Percentiles rank a stretch among this genome's conserved stretches.
These are phyloP conservation scores for Salix arbutifolia DNA, from an alignment of 345 rosid genomes.

Conservation along the genomic window DNA sequence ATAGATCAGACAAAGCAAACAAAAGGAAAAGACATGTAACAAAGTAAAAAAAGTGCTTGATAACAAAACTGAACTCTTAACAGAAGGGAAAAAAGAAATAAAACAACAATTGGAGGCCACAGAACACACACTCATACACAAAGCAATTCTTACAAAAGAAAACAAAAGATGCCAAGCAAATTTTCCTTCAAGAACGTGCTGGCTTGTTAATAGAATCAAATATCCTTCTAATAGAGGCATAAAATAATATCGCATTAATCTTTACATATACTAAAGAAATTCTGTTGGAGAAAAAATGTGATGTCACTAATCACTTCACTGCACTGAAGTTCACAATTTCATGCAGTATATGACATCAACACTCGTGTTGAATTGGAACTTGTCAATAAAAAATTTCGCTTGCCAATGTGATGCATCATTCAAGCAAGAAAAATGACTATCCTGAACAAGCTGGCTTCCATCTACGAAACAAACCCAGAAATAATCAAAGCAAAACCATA, in stretches of 20 bases:
- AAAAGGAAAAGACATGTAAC: not conserved
- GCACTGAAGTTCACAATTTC: not conserved
- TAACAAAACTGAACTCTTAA: not conserved
- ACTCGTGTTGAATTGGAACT: not conserved
- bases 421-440: not conserved
- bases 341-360: not conserved
- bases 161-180: not conserved
- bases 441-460: not conserved
- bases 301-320: not conserved
- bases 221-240: not conserved
- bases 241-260: not conserved
- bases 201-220: not conserved
- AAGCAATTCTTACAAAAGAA: not conserved
- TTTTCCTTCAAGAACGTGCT: not conserved
- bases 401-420: not conserved
- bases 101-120: not conserved
- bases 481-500: not conserved
- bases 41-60: not conserved
- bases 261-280: not conserved
- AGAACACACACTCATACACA: not conserved
- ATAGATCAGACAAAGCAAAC: conserved; percentile 12
- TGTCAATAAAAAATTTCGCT: not conserved
- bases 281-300: not conserved
- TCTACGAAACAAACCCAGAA: not conserved
- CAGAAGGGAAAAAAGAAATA: not conserved